phyloP scores from a whole-genome alignment of 1,284 basidiomycete genomes.

The Marasmius sp. region DNA sequence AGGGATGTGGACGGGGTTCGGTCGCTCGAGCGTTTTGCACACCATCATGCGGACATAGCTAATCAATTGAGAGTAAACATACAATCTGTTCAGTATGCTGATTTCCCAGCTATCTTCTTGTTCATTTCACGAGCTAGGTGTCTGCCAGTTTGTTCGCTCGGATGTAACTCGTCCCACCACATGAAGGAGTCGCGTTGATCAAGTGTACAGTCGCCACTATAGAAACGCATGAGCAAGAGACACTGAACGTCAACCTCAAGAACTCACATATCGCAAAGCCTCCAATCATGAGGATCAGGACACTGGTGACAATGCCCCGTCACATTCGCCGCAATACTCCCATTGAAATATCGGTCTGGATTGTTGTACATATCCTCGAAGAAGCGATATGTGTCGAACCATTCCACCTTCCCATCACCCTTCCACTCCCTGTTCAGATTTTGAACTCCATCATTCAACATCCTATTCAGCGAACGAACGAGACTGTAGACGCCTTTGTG shows the following conservation, averaged over 20 bases:
- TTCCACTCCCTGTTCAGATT: slow-evolving; percentile 16
- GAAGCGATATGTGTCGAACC: slow-evolving; percentile 20
- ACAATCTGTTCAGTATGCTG: slow-evolving; percentile 8
- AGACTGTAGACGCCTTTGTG: slow-evolving; percentile 20
- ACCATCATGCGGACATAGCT: not conserved
- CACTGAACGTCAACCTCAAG: not conserved
- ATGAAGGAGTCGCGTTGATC: slow-evolving; percentile 21
- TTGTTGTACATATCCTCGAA: slow-evolving; percentile 21
- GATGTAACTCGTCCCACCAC: slow-evolving; percentile 25
- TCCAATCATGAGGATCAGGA: slow-evolving; percentile 17
- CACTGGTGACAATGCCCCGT: slow-evolving; percentile 22
- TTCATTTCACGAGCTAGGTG: slow-evolving; percentile 18
- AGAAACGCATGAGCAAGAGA: not conserved
- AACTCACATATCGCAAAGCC: slow-evolving; percentile 18
- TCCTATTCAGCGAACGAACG: slow-evolving; percentile 16
- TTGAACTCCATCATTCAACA: slow-evolving; percentile 14
- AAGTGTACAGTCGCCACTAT: slow-evolving; percentile 16
- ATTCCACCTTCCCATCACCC: slow-evolving; percentile 9
- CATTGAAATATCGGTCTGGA: slow-evolving; percentile 19
- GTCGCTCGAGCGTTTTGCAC: too few relatives aligned
- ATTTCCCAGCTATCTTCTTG: slow-evolving; percentile 16
- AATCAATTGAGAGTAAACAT: not conserved
- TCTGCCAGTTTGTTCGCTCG: slow-evolving; percentile 22
- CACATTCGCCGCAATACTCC: slow-evolving; percentile 20
- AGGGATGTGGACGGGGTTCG: too few relatives aligned